Evolutionary conservation across 1,284 basidiomycete genomes (phyloP).

Genomic region (Marasmius oreades): DNA sequence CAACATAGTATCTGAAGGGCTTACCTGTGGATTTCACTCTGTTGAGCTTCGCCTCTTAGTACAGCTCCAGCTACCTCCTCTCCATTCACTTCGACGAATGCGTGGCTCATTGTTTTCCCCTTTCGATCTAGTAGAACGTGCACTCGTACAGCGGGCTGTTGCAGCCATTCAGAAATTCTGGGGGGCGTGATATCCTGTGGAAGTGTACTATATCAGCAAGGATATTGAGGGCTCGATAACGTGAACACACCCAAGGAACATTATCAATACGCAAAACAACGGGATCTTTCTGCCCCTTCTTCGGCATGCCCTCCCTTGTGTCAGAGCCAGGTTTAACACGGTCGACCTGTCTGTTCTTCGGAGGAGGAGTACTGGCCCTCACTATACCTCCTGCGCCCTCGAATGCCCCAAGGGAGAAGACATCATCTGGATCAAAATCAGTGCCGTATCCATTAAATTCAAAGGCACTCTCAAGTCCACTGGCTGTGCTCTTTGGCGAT

Average conservation of each 20-base stretch:
- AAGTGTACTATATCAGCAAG: slow-evolving; percentile 12
- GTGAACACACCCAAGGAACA: slow-evolving; percentile 70
- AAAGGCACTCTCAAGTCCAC: slow-evolving; percentile 32
- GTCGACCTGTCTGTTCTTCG: slow-evolving; percentile 3
- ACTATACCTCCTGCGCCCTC: neutral
- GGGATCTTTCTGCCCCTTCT: slow-evolving; percentile 31
- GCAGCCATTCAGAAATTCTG: slow-evolving; percentile 63
- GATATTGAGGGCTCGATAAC: slow-evolving; percentile 6
- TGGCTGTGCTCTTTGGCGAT: slow-evolving; percentile 22
- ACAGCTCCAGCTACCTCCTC: slow-evolving; percentile 60
- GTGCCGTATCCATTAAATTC: slow-evolving; percentile 27
- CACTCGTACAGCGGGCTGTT: slow-evolving; percentile 60
- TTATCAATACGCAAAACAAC: slow-evolving; percentile 78
- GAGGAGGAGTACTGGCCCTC: slow-evolving; percentile 14
- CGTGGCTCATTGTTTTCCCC: slow-evolving; percentile 79
- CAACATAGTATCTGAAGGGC: slow-evolving; percentile 8
- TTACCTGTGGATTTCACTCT: slow-evolving; percentile 13
- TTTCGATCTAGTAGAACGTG: slow-evolving; percentile 75
- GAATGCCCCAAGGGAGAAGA: slow-evolving; percentile 12
- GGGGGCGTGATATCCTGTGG: slow-evolving; percentile 79
- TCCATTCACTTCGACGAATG: slow-evolving; percentile 67
- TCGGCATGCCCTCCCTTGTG: neutral
- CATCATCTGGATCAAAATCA: slow-evolving; percentile 4
- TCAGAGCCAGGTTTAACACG: neutral
- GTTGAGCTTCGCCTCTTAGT: slow-evolving; percentile 49